Conservation (phyloP, 2,329 filamentous ascomycete genomes). For the Aspergillus tanneri region DNA sequence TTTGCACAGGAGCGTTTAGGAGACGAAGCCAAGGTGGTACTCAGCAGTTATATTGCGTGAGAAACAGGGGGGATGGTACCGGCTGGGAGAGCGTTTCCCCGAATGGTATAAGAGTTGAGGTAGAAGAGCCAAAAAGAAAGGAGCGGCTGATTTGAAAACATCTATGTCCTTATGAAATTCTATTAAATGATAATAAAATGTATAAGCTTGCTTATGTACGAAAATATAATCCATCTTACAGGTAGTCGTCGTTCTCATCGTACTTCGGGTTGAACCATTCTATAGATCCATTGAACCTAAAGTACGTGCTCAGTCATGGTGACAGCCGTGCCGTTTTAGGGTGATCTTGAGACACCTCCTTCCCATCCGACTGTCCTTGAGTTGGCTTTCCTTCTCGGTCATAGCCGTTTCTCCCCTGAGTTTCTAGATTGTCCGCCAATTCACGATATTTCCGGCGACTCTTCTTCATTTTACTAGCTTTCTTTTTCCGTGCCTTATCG, state of each 20-base stretch:
- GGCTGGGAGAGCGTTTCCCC: background rate
- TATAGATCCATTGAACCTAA: too few species aligned
- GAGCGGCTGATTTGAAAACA: background rate
- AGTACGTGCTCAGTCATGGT: background rate
- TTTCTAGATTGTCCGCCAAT: constrained; percentile 27
- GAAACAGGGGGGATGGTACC: background rate
- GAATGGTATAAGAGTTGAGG: background rate
- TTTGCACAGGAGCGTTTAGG: constrained; percentile 72
- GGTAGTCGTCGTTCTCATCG: background rate
- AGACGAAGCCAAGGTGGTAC: constrained; percentile 54
- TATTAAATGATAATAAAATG: constrained; percentile 10
- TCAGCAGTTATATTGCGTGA: constrained; percentile 50
- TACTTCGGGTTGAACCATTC: background rate
- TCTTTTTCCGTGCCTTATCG: constrained; percentile 68
- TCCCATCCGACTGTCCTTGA: background rate
- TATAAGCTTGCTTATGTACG: background rate
- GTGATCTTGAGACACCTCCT: background rate
- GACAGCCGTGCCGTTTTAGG: background rate
- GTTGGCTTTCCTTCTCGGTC: constrained; percentile 11
- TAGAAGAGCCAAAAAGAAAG: background rate
- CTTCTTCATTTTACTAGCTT: constrained; percentile 47
- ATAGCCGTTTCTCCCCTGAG: constrained; percentile 15
- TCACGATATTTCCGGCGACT: constrained; percentile 45
- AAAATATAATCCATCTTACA: constrained; percentile 6
- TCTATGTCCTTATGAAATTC: constrained; percentile 16